A percentile compares a stretch with the other conserved stretches of the same genome.
These are phyloP conservation scores for Suillus plorans DNA, from an alignment of 768 basidiomycete species.

Conservation along the genomic window DNA sequence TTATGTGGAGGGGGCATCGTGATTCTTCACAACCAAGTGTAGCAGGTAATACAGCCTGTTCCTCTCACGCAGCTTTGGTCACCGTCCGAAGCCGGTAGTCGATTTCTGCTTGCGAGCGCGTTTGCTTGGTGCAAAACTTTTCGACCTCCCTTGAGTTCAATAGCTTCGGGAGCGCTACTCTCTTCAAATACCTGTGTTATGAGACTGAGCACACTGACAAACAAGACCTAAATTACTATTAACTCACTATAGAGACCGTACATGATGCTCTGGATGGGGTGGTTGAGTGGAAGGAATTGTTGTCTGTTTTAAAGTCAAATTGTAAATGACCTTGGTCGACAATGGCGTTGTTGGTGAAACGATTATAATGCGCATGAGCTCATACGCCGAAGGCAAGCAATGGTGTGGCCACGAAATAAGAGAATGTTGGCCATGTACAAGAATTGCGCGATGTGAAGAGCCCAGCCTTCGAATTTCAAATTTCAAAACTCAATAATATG, in stretches of 20 bases:
- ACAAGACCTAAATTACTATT: background rate
- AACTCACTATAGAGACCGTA: conserved; percentile 57
- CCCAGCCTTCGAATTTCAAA: no score
- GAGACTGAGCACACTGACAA: background rate
- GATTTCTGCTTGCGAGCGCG: conserved; percentile 27
- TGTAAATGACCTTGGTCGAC: conserved; percentile 28
- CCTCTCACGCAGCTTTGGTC: conserved; percentile 20
- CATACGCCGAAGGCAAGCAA: conserved; percentile 1
- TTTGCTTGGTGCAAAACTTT: conserved; percentile 39
- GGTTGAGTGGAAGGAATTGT: conserved; percentile 26
- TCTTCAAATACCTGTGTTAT: conserved; percentile 54
- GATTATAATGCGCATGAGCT: conserved; percentile 21
- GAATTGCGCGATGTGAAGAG: background rate
- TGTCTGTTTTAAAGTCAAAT: conserved; percentile 16
- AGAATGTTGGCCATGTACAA: background rate
- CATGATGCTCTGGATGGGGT: conserved; percentile 43
- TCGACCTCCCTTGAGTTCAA: conserved; percentile 39
- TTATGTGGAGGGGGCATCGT: conserved; percentile 8
- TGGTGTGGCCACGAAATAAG: background rate
- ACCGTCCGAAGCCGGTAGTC: conserved; percentile 20
- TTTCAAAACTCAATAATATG: no score
- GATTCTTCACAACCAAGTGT: conserved; percentile 42
- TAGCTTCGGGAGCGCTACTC: conserved; percentile 47
- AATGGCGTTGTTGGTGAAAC: conserved; percentile 22
- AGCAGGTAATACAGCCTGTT: conserved; percentile 14